Conservation (phyloP, 108 stramenopile genomes). For the Cyclotella atomus region DNA sequence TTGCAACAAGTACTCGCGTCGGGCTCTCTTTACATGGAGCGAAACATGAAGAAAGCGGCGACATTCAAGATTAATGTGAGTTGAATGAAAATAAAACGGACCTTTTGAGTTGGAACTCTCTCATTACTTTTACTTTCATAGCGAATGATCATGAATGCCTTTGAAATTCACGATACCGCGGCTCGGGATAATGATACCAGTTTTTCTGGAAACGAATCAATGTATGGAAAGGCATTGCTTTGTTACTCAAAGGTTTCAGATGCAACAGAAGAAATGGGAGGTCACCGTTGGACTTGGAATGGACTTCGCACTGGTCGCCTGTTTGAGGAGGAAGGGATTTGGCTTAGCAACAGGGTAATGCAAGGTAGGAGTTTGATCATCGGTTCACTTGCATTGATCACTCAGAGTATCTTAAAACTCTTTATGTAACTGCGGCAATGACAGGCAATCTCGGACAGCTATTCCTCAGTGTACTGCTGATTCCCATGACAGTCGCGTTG, state of each 20-base stretch:
- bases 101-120: too few species aligned
- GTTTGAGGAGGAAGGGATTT: constrained; percentile 48
- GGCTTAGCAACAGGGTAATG: constrained; percentile 34
- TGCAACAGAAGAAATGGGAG: constrained; percentile 34
- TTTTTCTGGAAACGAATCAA: constrained; percentile 11
- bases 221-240: constrained; percentile 40
- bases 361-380: constrained; percentile 3
- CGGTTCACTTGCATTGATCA: not conserved
- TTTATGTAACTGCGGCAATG: too few species aligned
- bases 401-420: not conserved
- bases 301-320: constrained; percentile 17
- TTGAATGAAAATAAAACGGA: too few species aligned
- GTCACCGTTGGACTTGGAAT: constrained; percentile 50
- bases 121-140: too few species aligned
- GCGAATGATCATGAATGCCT: constrained; percentile 27
- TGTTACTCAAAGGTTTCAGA: constrained; percentile 30
- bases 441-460: constrained; percentile 21
- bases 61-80: constrained; percentile 36
- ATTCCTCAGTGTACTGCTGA: constrained; percentile 6
- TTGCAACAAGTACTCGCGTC: constrained; percentile 20
- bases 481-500: constrained; percentile 8
- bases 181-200: constrained; percentile 8
- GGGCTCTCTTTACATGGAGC: constrained; percentile 23
- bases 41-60: constrained; percentile 44
- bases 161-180: constrained; percentile 24